Conservation (phyloP, 2,329 filamentous ascomycete species). For the Pseudogymnoascus sp. region DNA sequence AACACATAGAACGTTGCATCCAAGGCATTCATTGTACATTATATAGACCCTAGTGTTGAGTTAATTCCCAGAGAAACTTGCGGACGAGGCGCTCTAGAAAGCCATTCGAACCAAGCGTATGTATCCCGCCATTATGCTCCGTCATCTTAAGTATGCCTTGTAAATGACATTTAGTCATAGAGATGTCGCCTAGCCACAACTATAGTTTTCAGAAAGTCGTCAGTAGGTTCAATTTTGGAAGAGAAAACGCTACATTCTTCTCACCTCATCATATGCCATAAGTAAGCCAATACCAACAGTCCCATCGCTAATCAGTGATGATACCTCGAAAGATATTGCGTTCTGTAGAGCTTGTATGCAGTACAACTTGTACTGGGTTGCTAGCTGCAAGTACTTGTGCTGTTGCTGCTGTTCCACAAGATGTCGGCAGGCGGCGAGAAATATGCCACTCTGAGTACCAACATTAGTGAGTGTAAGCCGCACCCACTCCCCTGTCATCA, state of each 20-base stretch:
- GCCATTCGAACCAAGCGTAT: conserved; percentile 13
- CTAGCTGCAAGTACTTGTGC: conserved; percentile 9
- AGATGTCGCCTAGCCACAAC: conserved; percentile 9
- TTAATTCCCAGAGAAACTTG: conserved; percentile 3
- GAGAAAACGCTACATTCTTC: background rate
- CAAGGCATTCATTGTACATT: background rate
- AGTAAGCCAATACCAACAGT: background rate
- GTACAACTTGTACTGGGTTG: conserved; percentile 12
- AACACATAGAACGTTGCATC: background rate
- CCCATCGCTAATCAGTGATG: conserved; percentile 5
- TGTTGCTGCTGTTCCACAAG: conserved; percentile 10
- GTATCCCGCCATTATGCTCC: conserved; percentile 13
- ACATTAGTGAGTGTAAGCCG: conserved; percentile 12
- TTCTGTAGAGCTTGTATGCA: conserved; percentile 5
- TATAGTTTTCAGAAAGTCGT: background rate
- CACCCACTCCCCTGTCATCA: conserved; percentile 15
- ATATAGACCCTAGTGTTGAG: background rate
- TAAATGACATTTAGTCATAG: conserved; percentile 12
- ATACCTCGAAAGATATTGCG: conserved; percentile 8
- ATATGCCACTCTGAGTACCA: conserved; percentile 11
- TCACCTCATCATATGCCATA: background rate
- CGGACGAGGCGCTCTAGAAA: conserved; percentile 12
- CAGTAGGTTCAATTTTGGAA: background rate
- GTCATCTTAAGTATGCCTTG: conserved; percentile 14
- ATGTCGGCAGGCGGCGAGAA: conserved; percentile 14